Conservation (phyloP, 345 rosid species). For the Abelmoschus esculentus region DNA sequence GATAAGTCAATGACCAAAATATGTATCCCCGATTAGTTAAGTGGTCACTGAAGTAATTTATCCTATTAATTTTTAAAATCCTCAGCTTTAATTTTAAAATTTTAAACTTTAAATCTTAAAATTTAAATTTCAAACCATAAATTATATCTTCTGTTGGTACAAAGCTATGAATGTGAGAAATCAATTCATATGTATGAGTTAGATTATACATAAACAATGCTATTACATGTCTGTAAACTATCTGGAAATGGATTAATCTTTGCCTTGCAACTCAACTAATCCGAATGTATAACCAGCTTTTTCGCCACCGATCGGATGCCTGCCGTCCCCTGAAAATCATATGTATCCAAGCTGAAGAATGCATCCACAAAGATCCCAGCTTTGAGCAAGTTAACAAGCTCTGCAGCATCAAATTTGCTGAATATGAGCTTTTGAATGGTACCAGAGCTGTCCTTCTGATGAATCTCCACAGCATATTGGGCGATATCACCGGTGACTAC, state of each 20-base stretch:
- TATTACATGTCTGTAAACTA: neutral
- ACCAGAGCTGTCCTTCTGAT: slow-evolving; percentile 51
- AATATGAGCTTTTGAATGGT: slow-evolving; percentile 40
- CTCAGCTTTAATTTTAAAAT: too few relatives aligned
- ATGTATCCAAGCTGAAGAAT: slow-evolving; percentile 56
- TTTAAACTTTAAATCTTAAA: too few relatives aligned
- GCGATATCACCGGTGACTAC: slow-evolving; percentile 26
- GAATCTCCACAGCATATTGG: slow-evolving; percentile 50
- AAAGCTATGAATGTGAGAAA: neutral
- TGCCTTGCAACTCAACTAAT: slow-evolving; percentile 2
- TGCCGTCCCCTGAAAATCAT: slow-evolving; percentile 62
- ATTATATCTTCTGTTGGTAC: too few relatives aligned
- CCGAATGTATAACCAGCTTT: slow-evolving; percentile 41
- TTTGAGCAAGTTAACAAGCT: slow-evolving; percentile 38
- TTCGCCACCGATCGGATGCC: slow-evolving; percentile 67
- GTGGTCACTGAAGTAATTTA: too few relatives aligned
- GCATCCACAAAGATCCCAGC: slow-evolving; percentile 51
- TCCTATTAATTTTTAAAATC: too few relatives aligned
- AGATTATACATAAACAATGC: neutral
- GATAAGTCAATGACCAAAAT: too few relatives aligned
- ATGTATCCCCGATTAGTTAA: too few relatives aligned
- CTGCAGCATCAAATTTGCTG: slow-evolving; percentile 33
- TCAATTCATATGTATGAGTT: neutral
- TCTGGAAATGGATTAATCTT: neutral
- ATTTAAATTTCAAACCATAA: too few relatives aligned